A percentile compares a stretch with the other conserved stretches of the same genome.
phyloP scores from a whole-genome alignment of 768 basidiomycete genomes.

The Lactarius pseudohatsudake region DNA sequence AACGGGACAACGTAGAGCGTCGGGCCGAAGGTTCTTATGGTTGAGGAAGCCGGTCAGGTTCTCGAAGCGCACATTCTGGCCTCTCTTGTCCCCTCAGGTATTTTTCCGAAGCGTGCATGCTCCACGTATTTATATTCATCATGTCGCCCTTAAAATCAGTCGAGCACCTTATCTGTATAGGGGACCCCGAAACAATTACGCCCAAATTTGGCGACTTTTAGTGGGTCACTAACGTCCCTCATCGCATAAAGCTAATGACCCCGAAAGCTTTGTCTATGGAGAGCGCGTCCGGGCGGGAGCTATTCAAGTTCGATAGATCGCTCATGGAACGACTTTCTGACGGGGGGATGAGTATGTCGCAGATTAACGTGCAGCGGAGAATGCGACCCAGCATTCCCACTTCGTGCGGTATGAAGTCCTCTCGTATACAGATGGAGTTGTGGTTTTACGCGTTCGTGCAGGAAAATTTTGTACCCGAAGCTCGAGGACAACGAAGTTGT shows the following conservation, averaged over 20 bases:
- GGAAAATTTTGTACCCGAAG: conserved; percentile 59
- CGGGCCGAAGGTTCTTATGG: conserved; percentile 59
- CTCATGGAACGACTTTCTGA: conserved; percentile 71
- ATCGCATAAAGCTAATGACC: conserved; percentile 1
- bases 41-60: conserved; percentile 83
- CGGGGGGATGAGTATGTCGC: conserved; percentile 62
- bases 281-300: conserved; percentile 48
- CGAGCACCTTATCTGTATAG: conserved; percentile 74
- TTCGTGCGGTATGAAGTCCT: conserved; percentile 48
- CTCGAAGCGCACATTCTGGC: conserved; percentile 74
- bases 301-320: conserved; percentile 65
- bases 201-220: conserved; percentile 63
- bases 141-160: conserved; percentile 34
- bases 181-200: conserved; percentile 77
- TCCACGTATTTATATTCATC: neutral
- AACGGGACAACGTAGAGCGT: conserved; percentile 45
- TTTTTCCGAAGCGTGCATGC: neutral
- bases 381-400: conserved; percentile 73
- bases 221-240: conserved; percentile 38
- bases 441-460: conserved; percentile 28
- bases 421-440: neutral
- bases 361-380: conserved; percentile 67
- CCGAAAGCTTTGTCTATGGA: conserved; percentile 66
- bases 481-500: conserved; percentile 60
- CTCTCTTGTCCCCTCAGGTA: conserved; percentile 51